Evolutionary conservation across 352 stramenopile genomes (phyloP).

Genomic region (Bremia lactucae): DNA sequence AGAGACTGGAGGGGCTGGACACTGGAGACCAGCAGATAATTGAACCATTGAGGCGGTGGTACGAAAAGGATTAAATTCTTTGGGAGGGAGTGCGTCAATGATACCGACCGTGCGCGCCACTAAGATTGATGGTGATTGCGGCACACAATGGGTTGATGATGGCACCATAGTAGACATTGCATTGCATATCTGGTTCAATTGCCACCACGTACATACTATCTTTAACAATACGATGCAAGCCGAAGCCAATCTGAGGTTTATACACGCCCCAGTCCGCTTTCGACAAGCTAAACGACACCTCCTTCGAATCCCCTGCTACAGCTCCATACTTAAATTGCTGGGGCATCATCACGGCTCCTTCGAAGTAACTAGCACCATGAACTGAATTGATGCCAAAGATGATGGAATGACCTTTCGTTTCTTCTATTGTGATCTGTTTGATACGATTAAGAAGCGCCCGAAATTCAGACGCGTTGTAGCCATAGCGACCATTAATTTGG

Average conservation of each 20-base stretch:
- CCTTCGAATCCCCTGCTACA: slow-evolving; percentile 29
- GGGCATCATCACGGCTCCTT: slow-evolving; percentile 61
- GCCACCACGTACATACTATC: slow-evolving; percentile 52
- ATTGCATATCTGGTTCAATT: slow-evolving; percentile 56
- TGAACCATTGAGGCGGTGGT: too few relatives aligned
- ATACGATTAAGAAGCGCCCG: slow-evolving; percentile 52
- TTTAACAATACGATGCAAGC: slow-evolving; percentile 41
- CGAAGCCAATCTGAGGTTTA: slow-evolving; percentile 33
- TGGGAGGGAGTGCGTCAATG: too few relatives aligned
- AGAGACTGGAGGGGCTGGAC: too few relatives aligned
- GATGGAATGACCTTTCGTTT: slow-evolving; percentile 21
- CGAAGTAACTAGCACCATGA: slow-evolving; percentile 82
- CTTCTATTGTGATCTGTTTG: slow-evolving; percentile 49
- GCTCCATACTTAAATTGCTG: slow-evolving; percentile 78
- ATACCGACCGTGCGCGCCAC: too few relatives aligned
- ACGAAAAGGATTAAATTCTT: too few relatives aligned
- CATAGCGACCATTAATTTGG: slow-evolving; percentile 16
- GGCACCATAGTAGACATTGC: slow-evolving; percentile 40
- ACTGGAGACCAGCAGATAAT: too few relatives aligned
- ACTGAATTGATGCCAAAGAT: slow-evolving; percentile 86
- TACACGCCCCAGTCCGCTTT: slow-evolving; percentile 50
- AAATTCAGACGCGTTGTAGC: slow-evolving; percentile 57
- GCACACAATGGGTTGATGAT: slow-evolving; percentile 30
- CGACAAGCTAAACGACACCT: slow-evolving; percentile 37
- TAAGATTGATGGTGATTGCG: too few relatives aligned